Evolutionary conservation across 2,329 filamentous ascomycete species (phyloP).

Genomic region (Phaeosphaeriaceae sp.): DNA sequence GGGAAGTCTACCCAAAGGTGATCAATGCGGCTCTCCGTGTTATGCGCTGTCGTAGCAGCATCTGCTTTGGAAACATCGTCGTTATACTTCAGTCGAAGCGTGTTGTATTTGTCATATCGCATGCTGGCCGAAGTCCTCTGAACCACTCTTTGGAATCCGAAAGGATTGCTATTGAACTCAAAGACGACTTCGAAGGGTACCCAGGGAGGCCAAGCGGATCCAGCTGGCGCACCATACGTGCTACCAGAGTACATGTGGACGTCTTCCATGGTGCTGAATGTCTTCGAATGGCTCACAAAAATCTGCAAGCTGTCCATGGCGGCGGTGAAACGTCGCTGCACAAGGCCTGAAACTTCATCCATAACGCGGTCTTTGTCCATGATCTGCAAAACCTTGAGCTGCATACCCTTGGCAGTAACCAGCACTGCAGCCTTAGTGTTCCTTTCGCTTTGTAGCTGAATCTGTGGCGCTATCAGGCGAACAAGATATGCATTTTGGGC

Average conservation of each 20-base stretch:
- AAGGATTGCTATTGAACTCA: slow-evolving; percentile 90
- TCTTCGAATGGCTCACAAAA: slow-evolving; percentile 94
- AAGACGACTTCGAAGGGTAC: slow-evolving; percentile 99
- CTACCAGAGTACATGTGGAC: slow-evolving; percentile 94
- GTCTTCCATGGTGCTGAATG: slow-evolving; percentile 79
- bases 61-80: slow-evolving; percentile 82
- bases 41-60: slow-evolving; percentile 58
- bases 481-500: slow-evolving; percentile 95
- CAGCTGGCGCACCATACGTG: slow-evolving; percentile 83
- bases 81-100: slow-evolving; percentile 93
- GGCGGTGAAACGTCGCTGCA: slow-evolving; percentile 91
- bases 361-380: slow-evolving; percentile 95
- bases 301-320: slow-evolving; percentile 98
- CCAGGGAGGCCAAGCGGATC: slow-evolving; percentile 96
- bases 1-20: slow-evolving; percentile 98
- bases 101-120: slow-evolving; percentile 98
- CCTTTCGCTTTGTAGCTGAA: slow-evolving; percentile 97
- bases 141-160: slow-evolving; percentile 97
- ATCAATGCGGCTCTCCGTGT: slow-evolving; percentile 82
- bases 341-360: slow-evolving; percentile 91
- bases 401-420: slow-evolving; percentile 97
- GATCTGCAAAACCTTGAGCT: slow-evolving; percentile 95
- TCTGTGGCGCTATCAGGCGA: slow-evolving; percentile 93
- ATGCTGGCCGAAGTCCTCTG: slow-evolving; percentile 95
- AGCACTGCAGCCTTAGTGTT: slow-evolving; percentile 96